Conservation (phyloP, 257 asterid species). For the Solanum megistacrolobum region DNA sequence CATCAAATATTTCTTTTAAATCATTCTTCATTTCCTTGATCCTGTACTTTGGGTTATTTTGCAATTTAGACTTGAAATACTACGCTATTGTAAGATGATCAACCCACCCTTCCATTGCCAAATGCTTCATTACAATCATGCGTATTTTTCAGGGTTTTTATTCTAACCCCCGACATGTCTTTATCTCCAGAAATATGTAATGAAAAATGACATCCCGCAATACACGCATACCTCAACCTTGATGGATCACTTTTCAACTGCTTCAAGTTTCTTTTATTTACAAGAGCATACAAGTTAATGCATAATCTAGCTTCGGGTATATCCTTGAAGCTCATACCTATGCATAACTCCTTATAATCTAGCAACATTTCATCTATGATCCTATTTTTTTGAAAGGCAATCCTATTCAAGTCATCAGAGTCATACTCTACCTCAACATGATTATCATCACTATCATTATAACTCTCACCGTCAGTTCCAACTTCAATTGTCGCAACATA, state of each 20-base stretch:
- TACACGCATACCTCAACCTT: background rate
- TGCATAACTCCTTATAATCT: background rate
- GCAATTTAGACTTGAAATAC: no score
- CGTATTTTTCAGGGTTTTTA: no score
- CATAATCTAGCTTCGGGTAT: background rate
- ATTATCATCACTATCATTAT: background rate
- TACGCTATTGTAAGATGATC: no score
- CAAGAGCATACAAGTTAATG: background rate
- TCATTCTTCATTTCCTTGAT: no score
- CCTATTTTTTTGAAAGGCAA: background rate
- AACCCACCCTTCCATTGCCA: no score
- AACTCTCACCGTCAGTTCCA: no score
- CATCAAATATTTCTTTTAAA: no score
- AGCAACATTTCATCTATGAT: background rate
- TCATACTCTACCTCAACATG: background rate
- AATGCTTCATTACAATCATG: background rate
- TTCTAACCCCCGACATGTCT: background rate
- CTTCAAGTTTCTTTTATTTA: background rate
- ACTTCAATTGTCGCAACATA: background rate
- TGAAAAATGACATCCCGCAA: background rate
- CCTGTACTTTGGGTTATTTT: no score
- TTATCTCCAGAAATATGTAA: background rate
- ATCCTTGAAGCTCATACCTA: background rate
- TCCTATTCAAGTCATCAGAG: background rate
- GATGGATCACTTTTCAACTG: background rate